These are phyloP conservation scores for Apophysomyces ossiformis DNA, from an alignment of 371 early-diverging fungal species.

Conservation along the genomic window DNA sequence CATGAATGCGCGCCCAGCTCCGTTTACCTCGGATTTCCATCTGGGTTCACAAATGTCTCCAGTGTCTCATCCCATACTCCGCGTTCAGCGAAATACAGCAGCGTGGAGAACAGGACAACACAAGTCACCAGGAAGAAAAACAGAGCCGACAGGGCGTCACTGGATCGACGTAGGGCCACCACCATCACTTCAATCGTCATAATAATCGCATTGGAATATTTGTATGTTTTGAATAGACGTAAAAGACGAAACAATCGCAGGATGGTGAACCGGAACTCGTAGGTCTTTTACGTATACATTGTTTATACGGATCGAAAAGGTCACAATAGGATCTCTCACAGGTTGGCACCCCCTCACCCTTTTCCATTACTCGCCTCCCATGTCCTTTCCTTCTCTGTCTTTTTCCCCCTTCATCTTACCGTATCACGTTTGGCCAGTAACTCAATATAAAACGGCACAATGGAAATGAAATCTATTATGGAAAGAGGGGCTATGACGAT, in stretches of 20 bases:
- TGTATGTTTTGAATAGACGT: slow-evolving; percentile 83
- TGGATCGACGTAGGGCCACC: slow-evolving; percentile 77
- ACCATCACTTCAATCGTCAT: slow-evolving; percentile 89
- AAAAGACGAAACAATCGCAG: slow-evolving; percentile 80
- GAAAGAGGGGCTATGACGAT: slow-evolving; percentile 64
- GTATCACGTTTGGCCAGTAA: slow-evolving; percentile 72
- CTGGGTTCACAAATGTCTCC: slow-evolving; percentile 68
- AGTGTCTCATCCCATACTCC: slow-evolving; percentile 80
- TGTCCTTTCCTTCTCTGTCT: not conserved
- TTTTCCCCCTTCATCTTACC: slow-evolving; percentile 36
- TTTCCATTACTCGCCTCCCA: not conserved
- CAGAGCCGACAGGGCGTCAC: slow-evolving; percentile 79
- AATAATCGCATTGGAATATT: slow-evolving; percentile 71
- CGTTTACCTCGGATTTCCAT: slow-evolving; percentile 63
- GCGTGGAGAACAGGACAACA: slow-evolving; percentile 74
- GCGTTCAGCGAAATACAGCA: slow-evolving; percentile 87
- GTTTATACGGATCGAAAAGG: too few relatives aligned
- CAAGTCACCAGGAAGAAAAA: slow-evolving; percentile 80
- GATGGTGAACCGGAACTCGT: slow-evolving; percentile 86
- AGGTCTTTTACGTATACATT: slow-evolving; percentile 48
- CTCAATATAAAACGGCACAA: slow-evolving; percentile 84
- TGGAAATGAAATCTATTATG: slow-evolving; percentile 80
- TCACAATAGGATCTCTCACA: too few relatives aligned
- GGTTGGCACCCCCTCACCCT: too few relatives aligned
- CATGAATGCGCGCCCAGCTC: not conserved